These are phyloP conservation scores for Globisporangium splendens DNA, from an alignment of 352 stramenopile species.

Conservation along the genomic window DNA sequence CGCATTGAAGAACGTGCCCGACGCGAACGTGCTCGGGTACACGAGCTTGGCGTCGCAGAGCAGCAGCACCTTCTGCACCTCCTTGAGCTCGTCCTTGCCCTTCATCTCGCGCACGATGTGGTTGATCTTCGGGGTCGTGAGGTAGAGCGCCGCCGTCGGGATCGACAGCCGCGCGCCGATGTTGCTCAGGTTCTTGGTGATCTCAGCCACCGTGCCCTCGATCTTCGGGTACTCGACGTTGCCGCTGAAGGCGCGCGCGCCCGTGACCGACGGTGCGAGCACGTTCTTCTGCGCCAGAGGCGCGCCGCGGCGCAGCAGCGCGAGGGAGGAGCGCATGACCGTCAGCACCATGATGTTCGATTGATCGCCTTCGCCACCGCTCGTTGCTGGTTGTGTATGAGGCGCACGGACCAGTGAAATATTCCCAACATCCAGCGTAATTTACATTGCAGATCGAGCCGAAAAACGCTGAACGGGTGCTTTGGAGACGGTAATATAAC, in stretches of 20 bases:
- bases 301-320: conserved; percentile 10
- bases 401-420: conserved; percentile 2
- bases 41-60: conserved; percentile 76
- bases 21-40: conserved; percentile 62
- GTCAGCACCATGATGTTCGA: conserved; percentile 15
- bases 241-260: conserved; percentile 60
- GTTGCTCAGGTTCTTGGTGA: conserved; percentile 64
- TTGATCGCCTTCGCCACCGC: conserved; percentile 3
- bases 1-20: conserved; percentile 58
- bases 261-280: background rate
- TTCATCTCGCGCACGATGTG: conserved; percentile 82
- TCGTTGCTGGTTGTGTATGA: conserved; percentile 4
- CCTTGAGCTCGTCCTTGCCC: conserved; percentile 56
- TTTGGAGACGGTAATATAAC: background rate
- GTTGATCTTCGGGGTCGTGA: conserved; percentile 82
- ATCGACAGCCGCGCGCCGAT: conserved; percentile 79
- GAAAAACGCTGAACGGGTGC: too few relatives aligned
- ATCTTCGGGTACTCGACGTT: conserved; percentile 84
- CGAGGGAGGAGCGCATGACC: conserved; percentile 13
- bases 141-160: conserved; percentile 70
- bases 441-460: too few relatives aligned
- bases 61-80: conserved; percentile 71
- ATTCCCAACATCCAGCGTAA: too few relatives aligned
- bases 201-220: conserved; percentile 61
- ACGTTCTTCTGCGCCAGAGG: conserved; percentile 2